Percentiles rank a stretch among this genome's conserved stretches.
These are phyloP conservation scores for Mimosa pudica DNA, from an alignment of 306 rosid genomes.

Conservation along the genomic window DNA sequence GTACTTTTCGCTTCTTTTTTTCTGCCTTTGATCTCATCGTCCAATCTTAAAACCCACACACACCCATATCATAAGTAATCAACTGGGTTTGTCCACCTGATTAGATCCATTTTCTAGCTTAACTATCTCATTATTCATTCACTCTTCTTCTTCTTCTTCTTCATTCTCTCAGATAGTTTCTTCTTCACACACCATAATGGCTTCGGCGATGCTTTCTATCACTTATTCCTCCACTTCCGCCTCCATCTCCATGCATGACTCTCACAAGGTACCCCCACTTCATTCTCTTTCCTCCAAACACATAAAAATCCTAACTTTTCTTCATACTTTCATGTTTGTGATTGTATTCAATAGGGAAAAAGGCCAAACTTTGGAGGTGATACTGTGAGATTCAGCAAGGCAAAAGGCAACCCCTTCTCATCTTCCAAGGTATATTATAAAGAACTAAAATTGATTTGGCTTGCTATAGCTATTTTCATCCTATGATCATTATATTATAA, in stretches of 20 bases:
- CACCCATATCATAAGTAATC: neutral
- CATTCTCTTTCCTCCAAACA: conserved; percentile 16
- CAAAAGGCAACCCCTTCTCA: conserved; percentile 35
- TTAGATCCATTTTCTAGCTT: neutral
- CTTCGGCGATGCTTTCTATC: conserved; percentile 62
- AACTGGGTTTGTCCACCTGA: conserved; percentile 4
- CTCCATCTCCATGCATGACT: conserved; percentile 46
- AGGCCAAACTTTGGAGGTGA: conserved; percentile 49
- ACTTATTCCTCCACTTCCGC: conserved; percentile 54
- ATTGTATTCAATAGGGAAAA: conserved; percentile 41
- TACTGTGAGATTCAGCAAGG: conserved; percentile 50
- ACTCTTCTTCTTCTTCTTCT: neutral
- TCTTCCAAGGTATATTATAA: conserved; percentile 45
- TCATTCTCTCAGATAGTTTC: neutral
- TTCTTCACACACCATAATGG: conserved; percentile 29
- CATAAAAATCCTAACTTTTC: neutral
- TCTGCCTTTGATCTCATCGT: conserved; percentile 17
- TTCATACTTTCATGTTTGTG: neutral
- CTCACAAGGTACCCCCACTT: conserved; percentile 50
- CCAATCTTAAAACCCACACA: neutral
- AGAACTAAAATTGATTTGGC: neutral
- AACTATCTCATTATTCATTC: conserved; percentile 5
- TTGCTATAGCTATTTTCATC: neutral
- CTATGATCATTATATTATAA: neutral
- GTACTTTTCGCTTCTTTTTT: conserved; percentile 7